Evolutionary conservation across 1,284 basidiomycete species (phyloP).

Genomic region (Psilocybe mexicana): DNA sequence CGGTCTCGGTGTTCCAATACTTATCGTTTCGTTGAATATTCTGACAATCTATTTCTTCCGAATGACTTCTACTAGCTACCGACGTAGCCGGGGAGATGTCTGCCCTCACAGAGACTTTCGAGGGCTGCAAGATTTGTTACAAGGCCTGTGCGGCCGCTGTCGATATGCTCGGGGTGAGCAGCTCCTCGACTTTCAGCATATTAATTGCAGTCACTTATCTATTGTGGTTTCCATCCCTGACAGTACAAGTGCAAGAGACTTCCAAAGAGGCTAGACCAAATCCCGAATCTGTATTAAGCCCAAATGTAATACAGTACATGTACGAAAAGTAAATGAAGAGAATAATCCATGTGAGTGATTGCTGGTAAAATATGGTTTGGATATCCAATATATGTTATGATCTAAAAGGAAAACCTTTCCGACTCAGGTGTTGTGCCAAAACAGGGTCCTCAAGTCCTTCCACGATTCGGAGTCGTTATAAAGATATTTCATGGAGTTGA

Average conservation of each 20-base stretch:
- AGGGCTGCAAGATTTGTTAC: conserved; percentile 48
- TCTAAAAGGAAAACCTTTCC: conserved; percentile 7
- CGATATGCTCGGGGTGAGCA: conserved; percentile 61
- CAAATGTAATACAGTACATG: not conserved
- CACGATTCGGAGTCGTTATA: conserved; percentile 81
- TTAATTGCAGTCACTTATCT: not conserved
- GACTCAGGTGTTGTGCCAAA: conserved; percentile 77
- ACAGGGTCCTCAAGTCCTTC: conserved; percentile 66
- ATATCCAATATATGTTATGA: not conserved
- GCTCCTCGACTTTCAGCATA: not conserved
- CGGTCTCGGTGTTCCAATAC: not conserved
- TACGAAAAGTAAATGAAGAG: conserved; percentile 6
- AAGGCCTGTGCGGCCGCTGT: conserved; percentile 61
- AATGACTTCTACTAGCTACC: conserved; percentile 41
- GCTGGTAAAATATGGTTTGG: conserved; percentile 11
- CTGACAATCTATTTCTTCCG: not conserved
- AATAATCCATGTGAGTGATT: conserved; percentile 16
- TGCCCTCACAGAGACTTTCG: conserved; percentile 38
- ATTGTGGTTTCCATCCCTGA: not conserved
- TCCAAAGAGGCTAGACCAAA: conserved; percentile 37
- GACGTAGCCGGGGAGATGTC: conserved; percentile 66
- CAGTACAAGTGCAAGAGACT: conserved; percentile 63
- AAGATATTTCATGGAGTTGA: conserved; percentile 80
- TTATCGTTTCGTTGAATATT: not conserved
- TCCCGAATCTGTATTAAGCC: conserved; percentile 28